Conservation (phyloP, 192 early-diverging fungal species). For the Helicostylum pulchrum region DNA sequence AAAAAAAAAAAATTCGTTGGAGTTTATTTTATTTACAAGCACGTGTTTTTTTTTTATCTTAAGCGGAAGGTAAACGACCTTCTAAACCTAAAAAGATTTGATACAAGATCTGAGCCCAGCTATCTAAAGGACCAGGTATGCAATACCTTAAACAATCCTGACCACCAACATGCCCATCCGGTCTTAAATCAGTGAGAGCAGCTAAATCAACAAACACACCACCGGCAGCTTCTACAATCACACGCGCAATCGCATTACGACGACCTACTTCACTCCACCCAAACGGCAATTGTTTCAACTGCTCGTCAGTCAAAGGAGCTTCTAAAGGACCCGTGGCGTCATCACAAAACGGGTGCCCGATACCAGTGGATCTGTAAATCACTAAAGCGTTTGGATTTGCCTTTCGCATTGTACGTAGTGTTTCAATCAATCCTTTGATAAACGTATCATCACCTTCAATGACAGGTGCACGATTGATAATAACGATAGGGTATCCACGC, state of each 20-base stretch:
- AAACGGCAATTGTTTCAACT: slow-evolving; percentile 35
- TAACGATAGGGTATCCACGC: slow-evolving; percentile 35
- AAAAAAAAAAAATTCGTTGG: no score
- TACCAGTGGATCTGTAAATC: slow-evolving; percentile 45
- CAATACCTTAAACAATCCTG: slow-evolving; percentile 56
- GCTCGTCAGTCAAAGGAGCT: slow-evolving; percentile 25
- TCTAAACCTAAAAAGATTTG: slow-evolving; percentile 26
- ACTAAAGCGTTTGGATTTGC: slow-evolving; percentile 36
- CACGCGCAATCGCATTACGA: slow-evolving; percentile 50
- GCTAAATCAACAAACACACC: slow-evolving; percentile 53
- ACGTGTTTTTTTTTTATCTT: neutral
- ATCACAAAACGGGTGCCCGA: slow-evolving; percentile 48
- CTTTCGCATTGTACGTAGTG: slow-evolving; percentile 36
- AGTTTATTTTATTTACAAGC: neutral
- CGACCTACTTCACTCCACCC: slow-evolving; percentile 38
- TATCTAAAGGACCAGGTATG: slow-evolving; percentile 54
- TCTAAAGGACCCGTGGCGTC: slow-evolving; percentile 37
- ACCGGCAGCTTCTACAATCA: slow-evolving; percentile 46
- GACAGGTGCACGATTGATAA: slow-evolving; percentile 44
- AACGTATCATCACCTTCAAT: slow-evolving; percentile 40
- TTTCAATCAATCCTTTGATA: slow-evolving; percentile 27
- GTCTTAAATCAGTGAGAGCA: slow-evolving; percentile 36
- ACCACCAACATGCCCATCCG: slow-evolving; percentile 55
- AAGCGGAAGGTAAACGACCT: neutral
- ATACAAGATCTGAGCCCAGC: slow-evolving; percentile 41